These are phyloP conservation scores for Radiomyces spectabilis DNA, from an alignment of 192 early-diverging fungal species.

Conservation along the genomic window DNA sequence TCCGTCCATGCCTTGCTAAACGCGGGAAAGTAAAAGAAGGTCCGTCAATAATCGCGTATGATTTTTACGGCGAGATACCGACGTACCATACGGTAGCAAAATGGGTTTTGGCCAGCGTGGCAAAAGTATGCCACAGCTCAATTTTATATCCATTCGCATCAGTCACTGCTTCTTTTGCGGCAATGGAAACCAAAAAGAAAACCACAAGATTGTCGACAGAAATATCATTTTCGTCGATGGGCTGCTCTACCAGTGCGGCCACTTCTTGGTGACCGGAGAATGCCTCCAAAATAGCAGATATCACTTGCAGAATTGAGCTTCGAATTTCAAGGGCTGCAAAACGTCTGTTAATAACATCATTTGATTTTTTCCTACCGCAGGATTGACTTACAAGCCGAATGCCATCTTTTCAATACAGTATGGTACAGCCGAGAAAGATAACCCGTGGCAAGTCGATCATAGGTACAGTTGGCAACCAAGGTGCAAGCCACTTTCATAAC, in stretches of 20 bases:
- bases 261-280: neutral
- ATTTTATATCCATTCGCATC: conserved; percentile 9
- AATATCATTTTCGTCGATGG: no score
- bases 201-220: no score
- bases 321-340: no score
- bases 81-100: neutral
- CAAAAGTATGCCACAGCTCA: conserved; percentile 35
- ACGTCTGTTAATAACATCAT: no score
- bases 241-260: neutral
- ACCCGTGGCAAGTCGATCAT: conserved; percentile 27
- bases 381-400: no score
- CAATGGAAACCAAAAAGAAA: no score
- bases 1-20: conserved; percentile 24
- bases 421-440: conserved; percentile 28
- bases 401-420: no score
- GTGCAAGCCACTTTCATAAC: conserved; percentile 23
- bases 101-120: conserved; percentile 28
- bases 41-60: no score
- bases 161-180: neutral
- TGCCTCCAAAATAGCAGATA: neutral
- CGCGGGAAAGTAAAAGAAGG: no score
- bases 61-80: neutral
- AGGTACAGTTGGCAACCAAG: conserved; percentile 26
- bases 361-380: no score
- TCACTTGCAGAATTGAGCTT: neutral